Evolutionary conservation across 495 filamentous ascomycete genomes (phyloP).

Genomic region (Viridothelium virens): DNA sequence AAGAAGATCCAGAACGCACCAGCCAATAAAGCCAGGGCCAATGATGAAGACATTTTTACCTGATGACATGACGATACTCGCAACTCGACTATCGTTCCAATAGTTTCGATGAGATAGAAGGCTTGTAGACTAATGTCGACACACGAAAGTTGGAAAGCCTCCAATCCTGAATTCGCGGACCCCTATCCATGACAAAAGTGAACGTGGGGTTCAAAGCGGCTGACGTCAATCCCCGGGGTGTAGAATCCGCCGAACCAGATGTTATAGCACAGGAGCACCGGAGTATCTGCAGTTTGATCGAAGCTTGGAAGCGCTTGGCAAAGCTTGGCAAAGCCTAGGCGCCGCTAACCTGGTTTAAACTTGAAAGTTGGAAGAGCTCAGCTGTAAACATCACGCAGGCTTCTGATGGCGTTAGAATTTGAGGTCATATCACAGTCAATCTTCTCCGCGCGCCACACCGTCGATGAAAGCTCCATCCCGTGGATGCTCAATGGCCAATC

Average conservation of each 20-base stretch:
- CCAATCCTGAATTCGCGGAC: too few species aligned
- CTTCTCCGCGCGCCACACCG: not conserved
- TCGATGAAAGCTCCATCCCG: not conserved
- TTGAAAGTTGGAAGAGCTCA: not conserved
- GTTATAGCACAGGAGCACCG: not conserved
- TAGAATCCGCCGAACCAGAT: not conserved
- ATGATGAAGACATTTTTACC: slow-evolving; percentile 35
- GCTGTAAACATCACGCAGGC: not conserved
- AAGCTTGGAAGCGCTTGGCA: slow-evolving; percentile 4
- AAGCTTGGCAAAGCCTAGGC: slow-evolving; percentile 6
- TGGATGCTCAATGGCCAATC: not conserved
- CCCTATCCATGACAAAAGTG: not conserved
- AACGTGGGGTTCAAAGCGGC: not conserved
- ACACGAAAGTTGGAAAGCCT: too few species aligned
- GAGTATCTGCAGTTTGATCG: not conserved
- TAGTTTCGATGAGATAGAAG: not conserved
- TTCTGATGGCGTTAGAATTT: not conserved
- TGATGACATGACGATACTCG: slow-evolving; percentile 1
- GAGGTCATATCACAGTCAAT: not conserved
- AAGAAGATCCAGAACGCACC: slow-evolving; percentile 35
- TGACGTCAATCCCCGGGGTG: not conserved
- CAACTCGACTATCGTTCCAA: not conserved
- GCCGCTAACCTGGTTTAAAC: not conserved
- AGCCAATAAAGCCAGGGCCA: slow-evolving; percentile 39
- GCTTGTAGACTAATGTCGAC: not conserved